These are phyloP conservation scores for Mytilinidion resinicola DNA, from an alignment of 495 filamentous ascomycete genomes.

Conservation along the genomic window DNA sequence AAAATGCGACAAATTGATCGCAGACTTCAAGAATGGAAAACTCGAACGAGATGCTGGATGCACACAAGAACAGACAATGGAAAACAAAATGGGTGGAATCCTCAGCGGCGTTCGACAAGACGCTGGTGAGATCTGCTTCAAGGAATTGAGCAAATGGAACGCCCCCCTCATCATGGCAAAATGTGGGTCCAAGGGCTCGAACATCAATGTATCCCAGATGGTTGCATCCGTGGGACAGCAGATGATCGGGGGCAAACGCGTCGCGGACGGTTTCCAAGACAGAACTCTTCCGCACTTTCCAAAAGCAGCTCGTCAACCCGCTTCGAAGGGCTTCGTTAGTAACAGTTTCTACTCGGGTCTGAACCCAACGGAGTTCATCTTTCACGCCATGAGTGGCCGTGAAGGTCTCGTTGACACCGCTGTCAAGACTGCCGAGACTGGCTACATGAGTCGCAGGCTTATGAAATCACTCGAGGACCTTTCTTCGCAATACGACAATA, in stretches of 20 bases:
- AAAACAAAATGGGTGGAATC: conserved; percentile 84
- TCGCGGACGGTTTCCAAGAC: conserved; percentile 93
- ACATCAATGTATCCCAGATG: conserved; percentile 99
- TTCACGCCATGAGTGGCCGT: conserved; percentile 96
- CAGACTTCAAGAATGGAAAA: conserved; percentile 66
- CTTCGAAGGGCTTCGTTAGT: conserved; percentile 90
- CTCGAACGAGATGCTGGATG: conserved; percentile 81
- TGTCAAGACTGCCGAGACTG: conserved; percentile 97
- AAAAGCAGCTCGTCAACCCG: conserved; percentile 81
- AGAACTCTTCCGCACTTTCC: conserved; percentile 91
- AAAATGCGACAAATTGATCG: conserved; percentile 79
- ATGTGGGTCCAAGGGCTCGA: conserved; percentile 90
- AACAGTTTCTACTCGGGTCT: conserved; percentile 98
- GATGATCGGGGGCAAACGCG: conserved; percentile 90
- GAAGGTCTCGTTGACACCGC: conserved; percentile 99
- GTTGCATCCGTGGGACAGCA: conserved; percentile 95
- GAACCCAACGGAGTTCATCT: conserved; percentile 84
- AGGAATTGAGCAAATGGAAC: conserved; percentile 83
- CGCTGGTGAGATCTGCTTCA: conserved; percentile 87
- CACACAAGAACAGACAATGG: conserved; percentile 84
- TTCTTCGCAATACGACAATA: conserved; percentile 84
- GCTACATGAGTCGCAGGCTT: conserved; percentile 95
- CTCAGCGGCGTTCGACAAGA: conserved; percentile 83
- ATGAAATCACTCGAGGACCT: conserved; percentile 98
- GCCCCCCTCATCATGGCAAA: conserved; percentile 94